A percentile compares a stretch with the other conserved stretches of the same genome.
Conservation (phyloP, 768 basidiomycete genomes). For the Tulasnella sp. region DNA sequence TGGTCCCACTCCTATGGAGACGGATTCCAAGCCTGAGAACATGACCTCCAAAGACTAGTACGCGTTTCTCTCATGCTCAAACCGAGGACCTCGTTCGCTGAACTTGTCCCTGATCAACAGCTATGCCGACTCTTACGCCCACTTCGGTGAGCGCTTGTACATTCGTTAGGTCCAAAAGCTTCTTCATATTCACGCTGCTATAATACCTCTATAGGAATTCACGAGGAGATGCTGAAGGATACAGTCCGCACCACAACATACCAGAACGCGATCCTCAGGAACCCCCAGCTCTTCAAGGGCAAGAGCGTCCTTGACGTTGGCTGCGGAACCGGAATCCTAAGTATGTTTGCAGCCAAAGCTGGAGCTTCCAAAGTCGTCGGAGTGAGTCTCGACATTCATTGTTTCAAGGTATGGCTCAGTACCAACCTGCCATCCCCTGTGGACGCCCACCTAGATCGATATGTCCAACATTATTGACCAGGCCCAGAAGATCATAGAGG, state of each 20-base stretch:
- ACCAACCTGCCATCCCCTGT: background rate
- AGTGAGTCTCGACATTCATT: conserved; percentile 37
- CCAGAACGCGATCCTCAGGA: conserved; percentile 88
- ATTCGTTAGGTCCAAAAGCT: background rate
- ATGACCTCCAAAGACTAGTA: conserved; percentile 88
- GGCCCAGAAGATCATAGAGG: conserved; percentile 91
- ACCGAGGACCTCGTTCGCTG: background rate
- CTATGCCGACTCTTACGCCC: conserved; percentile 93
- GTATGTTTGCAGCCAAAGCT: conserved; percentile 96
- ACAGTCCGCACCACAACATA: conserved; percentile 90
- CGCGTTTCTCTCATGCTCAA: background rate
- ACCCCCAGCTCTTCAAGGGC: conserved; percentile 88
- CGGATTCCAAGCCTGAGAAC: conserved; percentile 14
- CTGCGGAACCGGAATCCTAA: conserved; percentile 94
- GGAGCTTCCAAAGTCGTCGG: conserved; percentile 91
- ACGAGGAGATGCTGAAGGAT: conserved; percentile 99
- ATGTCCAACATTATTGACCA: conserved; percentile 99
- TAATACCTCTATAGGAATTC: conserved; percentile 53
- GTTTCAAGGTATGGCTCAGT: no score
- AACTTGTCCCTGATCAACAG: conserved; percentile 30
- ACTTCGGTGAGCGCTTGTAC: conserved; percentile 54
- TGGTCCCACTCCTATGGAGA: background rate
- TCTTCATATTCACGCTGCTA: background rate
- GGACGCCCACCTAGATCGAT: conserved; percentile 56
- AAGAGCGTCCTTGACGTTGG: conserved; percentile 97